Evolutionary conservation across 1,139 yeast genomes (phyloP), one percentile per base, ranked within the genome.

Genomic region (Debaryomycetaceae sp.): DNA sequence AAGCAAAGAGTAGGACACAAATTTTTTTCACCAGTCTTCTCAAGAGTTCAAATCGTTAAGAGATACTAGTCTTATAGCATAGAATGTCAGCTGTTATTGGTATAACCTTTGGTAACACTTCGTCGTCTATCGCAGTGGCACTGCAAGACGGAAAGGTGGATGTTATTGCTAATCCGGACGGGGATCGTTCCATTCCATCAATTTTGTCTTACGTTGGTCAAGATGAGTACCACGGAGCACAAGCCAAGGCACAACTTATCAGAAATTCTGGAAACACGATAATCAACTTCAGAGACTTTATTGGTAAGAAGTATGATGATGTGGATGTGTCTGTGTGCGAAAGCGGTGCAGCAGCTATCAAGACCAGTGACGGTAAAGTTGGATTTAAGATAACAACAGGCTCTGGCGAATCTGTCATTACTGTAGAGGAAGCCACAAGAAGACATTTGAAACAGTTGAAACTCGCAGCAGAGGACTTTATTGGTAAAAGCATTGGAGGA

Each of bases 121-220:
- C 96, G 43, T 86, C 98, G 35, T 87, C 98, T 49, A 89, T 92
- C 63, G 97, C 98, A 34, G 87, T 86, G 60, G 89, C 91, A 51
- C 79, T 84, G 42, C 69, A 74, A 58, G 97, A 91, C 55, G 95
- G 96, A 44, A 87, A 86, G 64, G 95, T 89, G 46, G 97, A 92
- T 59, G 96, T 92, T 50, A 92, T 92, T 64, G 98, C 98, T 53
- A 92, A 92, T 79, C 97, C 95, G 54, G 98, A 92, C 61, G 99
- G 99, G 64, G 98, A 94, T 69, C 89, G 98, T 72, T 79, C 94
- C 46, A 92, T 92, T 60, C 96, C 98, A 48, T 86, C 98, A 17
- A 87, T 87, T 42, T 75, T 92, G 49, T 83, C 98, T 13, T 92
- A 91, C 63, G 89, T 89, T 46, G 96, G 95, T 48, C 83, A 78